Evolutionary conservation across 495 filamentous ascomycete genomes (phyloP), one percentile per base, ranked within the genome.

Genomic region (Halenospora varia): DNA sequence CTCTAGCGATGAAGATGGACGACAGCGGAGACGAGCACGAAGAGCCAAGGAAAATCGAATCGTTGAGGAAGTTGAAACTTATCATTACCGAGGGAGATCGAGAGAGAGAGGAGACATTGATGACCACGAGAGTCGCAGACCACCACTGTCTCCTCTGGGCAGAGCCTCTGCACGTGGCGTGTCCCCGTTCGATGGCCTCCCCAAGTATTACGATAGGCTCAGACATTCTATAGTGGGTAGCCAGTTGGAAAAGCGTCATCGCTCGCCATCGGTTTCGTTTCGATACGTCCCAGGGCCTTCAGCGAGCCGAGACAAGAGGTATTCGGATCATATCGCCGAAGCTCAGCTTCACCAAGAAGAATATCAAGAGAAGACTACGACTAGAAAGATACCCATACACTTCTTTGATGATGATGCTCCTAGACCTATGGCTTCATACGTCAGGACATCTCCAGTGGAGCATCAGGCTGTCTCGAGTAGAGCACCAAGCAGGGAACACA

Each of bases 341-440:
- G 35, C n/a, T n/a, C n/a, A n/a, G n/a, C n/a, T n/a, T n/a, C n/a
- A 42, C 26, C 26, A 51, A 25, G 22, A 17, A 22, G 41, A 53
- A 10, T 15, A 47, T n/a, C 15, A 25, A 10, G 25, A 50, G 17
- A 23, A 17, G 42, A 46, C 8, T 9, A 20, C 15, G 13, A 17
- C 4, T 46, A 51, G 39, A 51, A 51, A 57, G 20, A 26, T 52
- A 2, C 29, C 55, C 20, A 48, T 50, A 0, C 26, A 56, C 22
- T 56, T 56, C 22, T n/a, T 29, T 10, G 54, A 47, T 35, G 18
- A 56, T 3, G 41, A 47, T 35, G 29, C 29, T 13, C 29, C 29
- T 13, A 13, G 13, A 13, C 29, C 29, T 35, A 35, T 35, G 29
- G 29, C 29, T 6, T 13, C 29, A 35, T 13, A 10, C 47, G 25